Evolutionary conservation across 2,329 filamentous ascomycete genomes (phyloP).

Genomic region (Colletotrichum higginsianum): DNA sequence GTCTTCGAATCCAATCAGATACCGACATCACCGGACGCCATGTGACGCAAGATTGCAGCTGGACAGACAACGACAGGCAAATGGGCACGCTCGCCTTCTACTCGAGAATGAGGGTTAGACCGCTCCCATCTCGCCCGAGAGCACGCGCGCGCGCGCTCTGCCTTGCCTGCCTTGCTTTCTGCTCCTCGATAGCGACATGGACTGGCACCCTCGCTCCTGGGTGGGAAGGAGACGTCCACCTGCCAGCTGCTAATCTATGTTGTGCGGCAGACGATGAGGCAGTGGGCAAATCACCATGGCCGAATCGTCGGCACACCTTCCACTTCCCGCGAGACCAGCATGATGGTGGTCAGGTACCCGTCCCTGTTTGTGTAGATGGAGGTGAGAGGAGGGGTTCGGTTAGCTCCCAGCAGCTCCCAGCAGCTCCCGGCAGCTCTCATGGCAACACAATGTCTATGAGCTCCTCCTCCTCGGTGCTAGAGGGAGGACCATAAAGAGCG

Average conservation of each 20-base stretch:
- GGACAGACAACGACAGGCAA: conserved; percentile 4
- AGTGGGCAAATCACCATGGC: conserved; percentile 26
- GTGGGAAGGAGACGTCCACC: neutral
- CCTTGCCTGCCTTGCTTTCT: neutral
- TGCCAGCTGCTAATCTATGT: conserved; percentile 16
- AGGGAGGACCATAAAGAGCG: conserved; percentile 3
- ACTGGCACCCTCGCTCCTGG: neutral
- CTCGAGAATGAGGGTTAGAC: neutral
- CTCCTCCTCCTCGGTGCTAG: neutral
- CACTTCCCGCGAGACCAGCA: conserved; percentile 23
- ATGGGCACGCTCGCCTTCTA: neutral
- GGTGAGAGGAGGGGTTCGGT: neutral
- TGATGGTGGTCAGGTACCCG: conserved; percentile 28
- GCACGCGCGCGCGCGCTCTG: neutral
- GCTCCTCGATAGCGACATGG: conserved; percentile 3
- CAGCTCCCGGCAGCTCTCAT: conserved; percentile 3
- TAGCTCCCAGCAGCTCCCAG: conserved; percentile 17
- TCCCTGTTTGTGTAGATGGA: neutral
- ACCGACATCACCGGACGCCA: conserved; percentile 32
- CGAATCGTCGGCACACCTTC: conserved; percentile 27
- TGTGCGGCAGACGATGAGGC: conserved; percentile 6
- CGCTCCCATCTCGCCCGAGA: neutral
- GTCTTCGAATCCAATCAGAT: conserved; percentile 32
- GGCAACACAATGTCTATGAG: neutral
- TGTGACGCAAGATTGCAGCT: conserved; percentile 41